Base-by-base conservation (phyloP, 805 yeast genomes). In the Hermanozyma aechmeae region DNA sequence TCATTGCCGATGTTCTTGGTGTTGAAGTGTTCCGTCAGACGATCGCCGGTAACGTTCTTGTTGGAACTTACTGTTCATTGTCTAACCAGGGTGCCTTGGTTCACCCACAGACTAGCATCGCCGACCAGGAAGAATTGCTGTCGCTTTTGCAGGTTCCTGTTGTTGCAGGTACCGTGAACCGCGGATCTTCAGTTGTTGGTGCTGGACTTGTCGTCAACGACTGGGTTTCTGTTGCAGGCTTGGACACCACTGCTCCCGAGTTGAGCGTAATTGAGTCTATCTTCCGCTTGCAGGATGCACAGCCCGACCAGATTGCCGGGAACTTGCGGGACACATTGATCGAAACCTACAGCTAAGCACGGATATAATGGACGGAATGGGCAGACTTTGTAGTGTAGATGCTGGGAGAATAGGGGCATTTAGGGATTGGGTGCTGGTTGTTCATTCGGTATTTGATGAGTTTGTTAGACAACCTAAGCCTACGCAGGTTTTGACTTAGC, bases 21-120 rank as follows among this genome's bases (percentile, higher is more conserved):
- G 99, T 92, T 30, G 99, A 92, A 63, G 99, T 92, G 26, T 92
- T 92, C 73, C 80, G 97, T 66, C 98, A 92, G 62, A 92, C 99
- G 27, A 87, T 92, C 46, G 96, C 98, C 10, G 96, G 96, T 45
- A 89, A 92, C 59, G 96, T 92, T 34, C 71, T 92, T 37, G 98
- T 92, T 31, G 99, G 99, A 33, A 82, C 95, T 5, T 92, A 92
- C 64, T 89, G 97, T 61, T 63, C 95, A 15, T 69, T 92, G 43
- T 81, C 95, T 25, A 92, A 92, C 64, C 96, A 87, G 59, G 99
- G 99, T 56, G 98, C 97, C 40, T 68, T 92, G 42, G 98, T 92
- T 30, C 99, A 92, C 60, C 96, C 99, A 23, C 95, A 85, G 58
- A 93, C 98, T 24, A 77, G 93, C 20, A 77, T 92, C 34, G 96